Base-by-base conservation (phyloP, 2,329 filamentous ascomycete species). In the Aspergillus ochraceoroseus region DNA sequence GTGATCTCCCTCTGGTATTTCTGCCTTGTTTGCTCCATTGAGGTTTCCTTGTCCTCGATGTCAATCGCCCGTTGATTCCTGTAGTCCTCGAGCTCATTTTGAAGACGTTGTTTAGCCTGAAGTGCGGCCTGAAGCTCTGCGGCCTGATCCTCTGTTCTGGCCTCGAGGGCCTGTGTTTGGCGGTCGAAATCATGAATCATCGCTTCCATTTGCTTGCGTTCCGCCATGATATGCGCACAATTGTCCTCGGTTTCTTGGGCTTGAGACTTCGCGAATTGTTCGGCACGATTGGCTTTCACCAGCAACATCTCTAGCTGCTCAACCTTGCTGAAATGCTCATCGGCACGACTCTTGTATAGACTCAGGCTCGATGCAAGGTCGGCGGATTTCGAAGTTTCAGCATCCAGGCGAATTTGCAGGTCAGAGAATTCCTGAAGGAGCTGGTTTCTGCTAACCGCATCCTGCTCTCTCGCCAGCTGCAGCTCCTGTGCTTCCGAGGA, bases 71-170 rank as follows among this genome's bases (percentile, higher is more conserved):
- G 81, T 65, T 95, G 89, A 60, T 83, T 94, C 45, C 92, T 82
- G 71, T 96, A 98, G 65, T 98, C 90, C 65, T 96, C 90, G 2
- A 98, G 82, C 69, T 98, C 90, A 59, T 96, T 89, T 64, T 98
- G 90, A 15, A 96, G 80, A 44, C 90, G 80, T 68, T 89, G 94
- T 75, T 95, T 95, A 13, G 87, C 81, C 68, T 95, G 89, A 12
- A 87, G 72, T 2, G 85, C 87, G 13, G 82, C 82, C 46, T 94
- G 84, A 6, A 95, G 76, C 60, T 98, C 90, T 0, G 90, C 90
- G 15, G 87, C 86, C 30, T 95, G 72, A 59, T 98, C 90, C 59
- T 96, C 90, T 34, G 95, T 75, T 57, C 83, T 85, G 69, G 94
- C 90, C 57, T 96, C 90, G 32, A 90, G 82, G 29, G 85, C 82